phyloP scores from a whole-genome alignment of 1,284 basidiomycete species.

The Tilletia setariae region DNA sequence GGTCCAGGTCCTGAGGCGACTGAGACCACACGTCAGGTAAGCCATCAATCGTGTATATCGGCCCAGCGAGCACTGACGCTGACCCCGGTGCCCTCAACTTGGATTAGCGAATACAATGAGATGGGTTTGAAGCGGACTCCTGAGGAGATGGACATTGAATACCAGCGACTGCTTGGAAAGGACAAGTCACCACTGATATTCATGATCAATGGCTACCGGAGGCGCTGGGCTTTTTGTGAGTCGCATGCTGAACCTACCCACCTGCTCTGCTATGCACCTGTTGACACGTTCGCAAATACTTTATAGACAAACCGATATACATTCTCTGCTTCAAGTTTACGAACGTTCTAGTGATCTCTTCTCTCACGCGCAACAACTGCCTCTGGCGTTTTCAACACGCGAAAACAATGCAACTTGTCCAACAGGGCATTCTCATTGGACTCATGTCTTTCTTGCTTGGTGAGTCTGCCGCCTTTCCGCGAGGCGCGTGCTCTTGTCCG shows the following conservation, averaged over 20 bases:
- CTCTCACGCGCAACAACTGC: constrained; percentile 69
- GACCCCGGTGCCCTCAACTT: constrained; percentile 31
- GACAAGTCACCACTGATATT: constrained; percentile 71
- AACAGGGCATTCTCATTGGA: constrained; percentile 66
- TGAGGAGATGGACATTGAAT: constrained; percentile 68
- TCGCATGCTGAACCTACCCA: neutral
- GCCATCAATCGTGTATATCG: neutral
- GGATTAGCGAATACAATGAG: constrained; percentile 69
- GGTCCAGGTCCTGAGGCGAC: constrained; percentile 20
- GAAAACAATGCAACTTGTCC: constrained; percentile 62
- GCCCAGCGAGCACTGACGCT: neutral
- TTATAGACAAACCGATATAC: constrained; percentile 50
- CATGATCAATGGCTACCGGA: constrained; percentile 61
- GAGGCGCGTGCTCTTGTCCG: neutral
- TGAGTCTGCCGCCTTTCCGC: neutral
- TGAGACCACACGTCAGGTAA: constrained; percentile 8
- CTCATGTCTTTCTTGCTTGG: constrained; percentile 65
- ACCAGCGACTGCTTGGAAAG: constrained; percentile 65
- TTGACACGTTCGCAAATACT: neutral
- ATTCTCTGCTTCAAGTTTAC: constrained; percentile 64
- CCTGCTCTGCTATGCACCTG: too few relatives aligned
- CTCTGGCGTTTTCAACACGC: constrained; percentile 64
- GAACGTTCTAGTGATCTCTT: constrained; percentile 66
- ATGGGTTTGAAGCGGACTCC: constrained; percentile 64
- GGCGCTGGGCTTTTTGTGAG: constrained; percentile 57